Percentiles rank a stretch among this genome's conserved stretches.
Evolutionary conservation across 2,329 filamentous ascomycete species (phyloP).

Genomic region (Xylariaceae sp.): DNA sequence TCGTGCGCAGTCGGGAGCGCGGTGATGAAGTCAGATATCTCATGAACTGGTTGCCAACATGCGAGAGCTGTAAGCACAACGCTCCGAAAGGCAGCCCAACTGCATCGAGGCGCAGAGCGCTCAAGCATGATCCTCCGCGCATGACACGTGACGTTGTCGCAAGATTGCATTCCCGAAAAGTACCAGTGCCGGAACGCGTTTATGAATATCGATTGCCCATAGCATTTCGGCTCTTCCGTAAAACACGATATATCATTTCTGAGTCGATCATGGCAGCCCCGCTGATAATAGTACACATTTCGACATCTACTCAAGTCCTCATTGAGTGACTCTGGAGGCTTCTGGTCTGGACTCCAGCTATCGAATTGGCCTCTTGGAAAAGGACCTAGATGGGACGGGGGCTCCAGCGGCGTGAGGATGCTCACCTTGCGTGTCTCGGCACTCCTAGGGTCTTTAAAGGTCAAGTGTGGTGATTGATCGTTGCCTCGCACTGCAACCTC

Average conservation of each 20-base stretch:
- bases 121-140: conserved; percentile 6
- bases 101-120: conserved; percentile 4
- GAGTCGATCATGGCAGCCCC: conserved; percentile 4
- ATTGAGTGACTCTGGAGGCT: conserved; percentile 1
- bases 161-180: conserved; percentile 6
- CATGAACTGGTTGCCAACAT: conserved; percentile 7
- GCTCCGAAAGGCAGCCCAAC: conserved; percentile 10
- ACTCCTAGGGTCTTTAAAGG: conserved; percentile 8
- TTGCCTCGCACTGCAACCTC: too few relatives aligned
- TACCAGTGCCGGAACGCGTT: conserved; percentile 9
- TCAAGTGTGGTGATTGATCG: conserved; percentile 3
- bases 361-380: conserved; percentile 11
- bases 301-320: conserved; percentile 6
- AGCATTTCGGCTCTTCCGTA: conserved; percentile 7
- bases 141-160: conserved; percentile 7
- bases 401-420: conserved; percentile 9
- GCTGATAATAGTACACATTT: conserved; percentile 10
- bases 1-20: too few relatives aligned
- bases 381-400: conserved; percentile 6
- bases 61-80: conserved; percentile 6
- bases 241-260: conserved; percentile 9
- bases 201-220: conserved; percentile 9
- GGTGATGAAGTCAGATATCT: too few relatives aligned
- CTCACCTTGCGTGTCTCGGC: not conserved
- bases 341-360: not conserved